Base-by-base conservation (phyloP, 768 basidiomycete genomes). In the Pisolithus albus region DNA sequence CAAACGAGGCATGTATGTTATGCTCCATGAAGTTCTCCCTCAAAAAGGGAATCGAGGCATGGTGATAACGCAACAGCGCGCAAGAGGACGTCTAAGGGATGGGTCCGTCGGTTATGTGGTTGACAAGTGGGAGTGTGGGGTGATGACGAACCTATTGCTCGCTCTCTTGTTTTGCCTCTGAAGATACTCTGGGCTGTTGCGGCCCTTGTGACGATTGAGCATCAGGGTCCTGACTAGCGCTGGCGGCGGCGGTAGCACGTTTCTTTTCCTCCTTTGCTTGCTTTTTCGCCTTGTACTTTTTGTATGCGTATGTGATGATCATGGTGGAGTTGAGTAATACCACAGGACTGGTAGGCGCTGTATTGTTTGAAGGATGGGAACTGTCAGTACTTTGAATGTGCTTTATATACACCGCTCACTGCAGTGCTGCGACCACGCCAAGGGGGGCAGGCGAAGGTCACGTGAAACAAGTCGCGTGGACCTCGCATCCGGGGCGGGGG, bases 261-360 rank as follows among this genome's bases (percentile, higher is more conserved):
- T 34, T 34, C 34, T 55, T 55, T 47, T 56, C 34, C 41, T 56
- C 55, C 42, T 57, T 55, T 50, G 56, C 56, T 23, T 50, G 49
- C 44, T 56, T 63, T 40, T 55, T 64, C 16, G 50, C 53, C 47
- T 62, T 62, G 60, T 66, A 64, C 55, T 62, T 64, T 26, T 64
- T 56, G 47, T 56, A 64, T 24, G 37, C 55, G 47, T 42, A 56
- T 9, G 23, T 1, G 19, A 62, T 13, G 0, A 64, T 0, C 62
- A 55, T 63, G 51, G 19, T 51, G 24, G 37, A 21, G 37, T 5
- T 36, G 50, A 15, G 34, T 13, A 15, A 13, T 15, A 15, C 34
- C 5, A 15, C 34, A 34, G 5, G 5, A 15, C 34, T 34, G 10
- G 32, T 34, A 2, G 11, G 10, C 11, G 32, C 3, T 13, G 32